These are phyloP conservation scores for Mycena chlorophos DNA, from an alignment of 768 basidiomycete species.

Conservation along the genomic window DNA sequence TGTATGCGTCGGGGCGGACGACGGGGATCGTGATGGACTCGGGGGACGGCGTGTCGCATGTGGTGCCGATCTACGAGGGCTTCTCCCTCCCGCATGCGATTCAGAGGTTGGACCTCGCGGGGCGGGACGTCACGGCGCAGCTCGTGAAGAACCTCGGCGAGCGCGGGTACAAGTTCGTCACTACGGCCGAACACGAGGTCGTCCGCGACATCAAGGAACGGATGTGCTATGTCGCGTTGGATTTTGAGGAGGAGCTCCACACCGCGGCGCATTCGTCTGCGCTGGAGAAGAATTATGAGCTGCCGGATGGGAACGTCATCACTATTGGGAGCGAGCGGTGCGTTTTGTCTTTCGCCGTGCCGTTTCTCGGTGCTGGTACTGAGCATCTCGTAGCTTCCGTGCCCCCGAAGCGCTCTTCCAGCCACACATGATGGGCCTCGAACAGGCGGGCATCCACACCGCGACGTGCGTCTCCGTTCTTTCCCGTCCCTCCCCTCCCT, in stretches of 20 bases:
- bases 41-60: slow-evolving; percentile 38
- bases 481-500: not conserved
- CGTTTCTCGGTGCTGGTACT: not conserved
- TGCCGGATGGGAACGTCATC: slow-evolving; percentile 57
- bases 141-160: slow-evolving; percentile 62
- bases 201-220: slow-evolving; percentile 81
- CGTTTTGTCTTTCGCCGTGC: not conserved
- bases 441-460: slow-evolving; percentile 38
- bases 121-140: slow-evolving; percentile 61
- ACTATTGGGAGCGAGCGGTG: slow-evolving; percentile 69
- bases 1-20: slow-evolving; percentile 67
- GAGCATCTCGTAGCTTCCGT: slow-evolving; percentile 44
- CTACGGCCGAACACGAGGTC: slow-evolving; percentile 70
- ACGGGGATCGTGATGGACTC: slow-evolving; percentile 71
- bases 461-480: slow-evolving; percentile 28
- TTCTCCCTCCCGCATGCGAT: slow-evolving; percentile 68
- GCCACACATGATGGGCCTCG: slow-evolving; percentile 63
- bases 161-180: slow-evolving; percentile 76
- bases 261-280: slow-evolving; percentile 9
- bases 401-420: slow-evolving; percentile 75
- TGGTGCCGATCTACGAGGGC: slow-evolving; percentile 72
- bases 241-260: slow-evolving; percentile 26
- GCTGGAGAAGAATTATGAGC: slow-evolving; percentile 43
- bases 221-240: slow-evolving; percentile 43
- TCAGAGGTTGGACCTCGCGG: slow-evolving; percentile 62